Percentiles rank a stretch among this genome's conserved stretches.
These are phyloP conservation scores for Asterophora parasitica DNA, from an alignment of 768 basidiomycete genomes.

Conservation along the genomic window DNA sequence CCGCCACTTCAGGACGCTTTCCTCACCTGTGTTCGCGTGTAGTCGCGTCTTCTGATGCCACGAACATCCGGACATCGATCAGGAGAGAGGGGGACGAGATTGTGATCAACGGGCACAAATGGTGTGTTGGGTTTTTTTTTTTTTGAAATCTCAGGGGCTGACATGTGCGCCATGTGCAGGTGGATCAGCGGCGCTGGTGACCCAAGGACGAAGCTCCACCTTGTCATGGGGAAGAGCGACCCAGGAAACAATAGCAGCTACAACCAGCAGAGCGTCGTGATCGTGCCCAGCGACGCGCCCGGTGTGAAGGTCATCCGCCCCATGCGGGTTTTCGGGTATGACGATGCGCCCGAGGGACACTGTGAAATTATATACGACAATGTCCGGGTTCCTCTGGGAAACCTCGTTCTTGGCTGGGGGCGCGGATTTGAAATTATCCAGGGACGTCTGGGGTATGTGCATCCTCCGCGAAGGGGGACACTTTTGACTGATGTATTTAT, in stretches of 20 bases:
- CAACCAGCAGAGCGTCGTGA: slow-evolving; percentile 87
- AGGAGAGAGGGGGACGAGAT: slow-evolving; percentile 81
- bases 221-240: slow-evolving; percentile 95
- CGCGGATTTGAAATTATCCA: slow-evolving; percentile 97
- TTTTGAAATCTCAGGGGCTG: background rate
- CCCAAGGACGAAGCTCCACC: slow-evolving; percentile 81
- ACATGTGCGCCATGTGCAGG: slow-evolving; percentile 37
- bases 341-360: slow-evolving; percentile 95
- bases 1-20: background rate
- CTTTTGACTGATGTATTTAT: background rate
- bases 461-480: background rate
- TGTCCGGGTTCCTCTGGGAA: slow-evolving; percentile 80
- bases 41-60: slow-evolving; percentile 96
- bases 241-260: slow-evolving; percentile 72
- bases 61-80: slow-evolving; percentile 88
- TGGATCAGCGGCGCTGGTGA: slow-evolving; percentile 98
- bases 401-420: slow-evolving; percentile 90
- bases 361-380: slow-evolving; percentile 94
- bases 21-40: slow-evolving; percentile 6
- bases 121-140: slow-evolving; percentile 39
- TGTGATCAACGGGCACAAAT: slow-evolving; percentile 95
- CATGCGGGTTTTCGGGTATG: slow-evolving; percentile 91
- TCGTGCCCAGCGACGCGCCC: slow-evolving; percentile 84
- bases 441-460: slow-evolving; percentile 81
- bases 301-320: slow-evolving; percentile 90